Percentiles rank a stretch among this genome's conserved stretches.
Evolutionary conservation across 176 grass and related monocot species (phyloP).

Genomic region (Oryza longistaminata): DNA sequence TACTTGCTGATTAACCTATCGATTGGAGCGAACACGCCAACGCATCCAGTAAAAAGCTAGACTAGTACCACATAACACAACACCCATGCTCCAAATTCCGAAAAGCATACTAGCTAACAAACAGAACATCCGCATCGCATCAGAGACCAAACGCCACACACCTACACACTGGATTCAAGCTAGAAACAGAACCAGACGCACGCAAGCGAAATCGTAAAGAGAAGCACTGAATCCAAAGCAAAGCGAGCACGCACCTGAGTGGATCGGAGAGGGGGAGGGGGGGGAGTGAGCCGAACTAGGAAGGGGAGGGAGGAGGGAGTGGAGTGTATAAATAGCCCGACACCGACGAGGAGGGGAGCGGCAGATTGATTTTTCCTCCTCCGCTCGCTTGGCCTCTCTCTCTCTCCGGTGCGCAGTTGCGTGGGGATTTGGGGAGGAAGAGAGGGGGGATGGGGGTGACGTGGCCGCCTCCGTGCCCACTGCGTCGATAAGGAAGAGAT

Average conservation of each 20-base stretch:
- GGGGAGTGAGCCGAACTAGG: not conserved
- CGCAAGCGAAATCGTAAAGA: too few species aligned
- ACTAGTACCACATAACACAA: not conserved
- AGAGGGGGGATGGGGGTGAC: slow-evolving; percentile 1
- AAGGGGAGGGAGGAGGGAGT: not conserved
- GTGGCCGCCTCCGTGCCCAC: slow-evolving; percentile 44
- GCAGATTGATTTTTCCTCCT: slow-evolving; percentile 46
- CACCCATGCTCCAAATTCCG: not conserved
- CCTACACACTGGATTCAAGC: not conserved
- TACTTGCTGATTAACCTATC: not conserved
- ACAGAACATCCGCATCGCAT: not conserved
- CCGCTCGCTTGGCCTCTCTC: not conserved
- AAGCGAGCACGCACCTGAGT: slow-evolving; percentile 34
- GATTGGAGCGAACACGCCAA: not conserved
- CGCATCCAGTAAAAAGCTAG: not conserved
- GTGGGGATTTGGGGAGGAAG: slow-evolving; percentile 29
- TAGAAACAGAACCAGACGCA: not conserved
- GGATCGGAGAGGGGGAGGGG: not conserved
- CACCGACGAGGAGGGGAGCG: not conserved
- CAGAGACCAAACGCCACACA: not conserved
- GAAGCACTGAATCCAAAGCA: not conserved
- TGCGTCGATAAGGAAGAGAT: slow-evolving; percentile 50
- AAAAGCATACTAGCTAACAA: too few species aligned
- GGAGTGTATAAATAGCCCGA: slow-evolving; percentile 32
- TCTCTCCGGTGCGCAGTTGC: slow-evolving; percentile 41